Evolutionary conservation across 768 basidiomycete species (phyloP).

Genomic region (Paxillus rubicundulus): DNA sequence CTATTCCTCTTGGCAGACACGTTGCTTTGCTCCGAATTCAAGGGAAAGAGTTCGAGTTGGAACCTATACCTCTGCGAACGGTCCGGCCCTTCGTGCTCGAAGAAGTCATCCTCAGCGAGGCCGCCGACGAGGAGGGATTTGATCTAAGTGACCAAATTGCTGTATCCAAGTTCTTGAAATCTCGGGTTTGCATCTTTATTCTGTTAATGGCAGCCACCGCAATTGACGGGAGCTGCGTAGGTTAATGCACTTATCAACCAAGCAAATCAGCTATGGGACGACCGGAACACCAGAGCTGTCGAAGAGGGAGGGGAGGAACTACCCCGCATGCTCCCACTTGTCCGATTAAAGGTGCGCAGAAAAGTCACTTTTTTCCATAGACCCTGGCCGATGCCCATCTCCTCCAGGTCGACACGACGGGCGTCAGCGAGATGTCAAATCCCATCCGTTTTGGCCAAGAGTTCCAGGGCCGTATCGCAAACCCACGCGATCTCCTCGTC

Average conservation of each 20-base stretch:
- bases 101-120: slow-evolving; percentile 71
- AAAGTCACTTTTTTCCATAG: not conserved
- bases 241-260: slow-evolving; percentile 49
- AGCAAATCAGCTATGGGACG: slow-evolving; percentile 77
- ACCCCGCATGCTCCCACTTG: slow-evolving; percentile 77
- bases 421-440: slow-evolving; percentile 88
- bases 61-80: slow-evolving; percentile 83
- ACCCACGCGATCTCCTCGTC: slow-evolving; percentile 89
- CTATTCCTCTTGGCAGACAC: slow-evolving; percentile 51
- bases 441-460: slow-evolving; percentile 97
- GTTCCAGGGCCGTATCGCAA: slow-evolving; percentile 87
- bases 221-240: not conserved
- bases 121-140: slow-evolving; percentile 72
- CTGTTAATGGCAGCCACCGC: not conserved
- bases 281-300: slow-evolving; percentile 60
- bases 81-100: slow-evolving; percentile 94
- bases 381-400: not conserved
- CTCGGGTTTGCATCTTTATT: slow-evolving; percentile 47
- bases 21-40: slow-evolving; percentile 88
- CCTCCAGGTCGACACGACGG: slow-evolving; percentile 81
- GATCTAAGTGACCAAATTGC: slow-evolving; percentile 80
- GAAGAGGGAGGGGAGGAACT: slow-evolving; percentile 61
- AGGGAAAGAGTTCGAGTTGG: slow-evolving; percentile 82
- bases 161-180: slow-evolving; percentile 77
- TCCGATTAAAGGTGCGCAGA: slow-evolving; percentile 69